Conservation (phyloP, 371 early-diverging fungal genomes). For the Conidiobolus coronatus region DNA sequence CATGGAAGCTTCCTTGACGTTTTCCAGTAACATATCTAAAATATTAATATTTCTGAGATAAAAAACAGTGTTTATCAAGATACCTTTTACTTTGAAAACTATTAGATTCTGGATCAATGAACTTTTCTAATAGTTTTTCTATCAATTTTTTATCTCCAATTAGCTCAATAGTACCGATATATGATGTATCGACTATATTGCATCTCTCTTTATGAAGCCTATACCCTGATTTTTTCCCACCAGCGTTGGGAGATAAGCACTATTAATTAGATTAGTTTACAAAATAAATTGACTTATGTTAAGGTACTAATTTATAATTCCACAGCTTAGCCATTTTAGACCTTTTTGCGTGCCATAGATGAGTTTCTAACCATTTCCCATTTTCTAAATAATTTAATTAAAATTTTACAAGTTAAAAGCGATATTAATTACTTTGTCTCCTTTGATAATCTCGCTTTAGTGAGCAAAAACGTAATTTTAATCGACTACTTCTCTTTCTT, state of each 20-base stretch:
- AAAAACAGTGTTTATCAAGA: not conserved
- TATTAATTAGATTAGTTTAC: conserved; percentile 6
- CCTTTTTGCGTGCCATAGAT: conserved; percentile 92
- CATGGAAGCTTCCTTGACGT: not conserved
- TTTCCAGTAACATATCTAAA: not conserved
- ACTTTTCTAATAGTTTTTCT: not conserved
- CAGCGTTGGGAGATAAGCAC: conserved; percentile 66
- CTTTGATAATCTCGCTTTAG: conserved; percentile 19
- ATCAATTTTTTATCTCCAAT: conserved; percentile 15
- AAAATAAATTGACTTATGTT: not conserved
- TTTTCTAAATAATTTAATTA: conserved; percentile 13
- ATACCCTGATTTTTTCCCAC: conserved; percentile 48
- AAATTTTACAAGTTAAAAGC: not conserved
- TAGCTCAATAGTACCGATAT: conserved; percentile 41
- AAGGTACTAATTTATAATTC: conserved; percentile 48
- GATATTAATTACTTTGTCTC: conserved; percentile 18
- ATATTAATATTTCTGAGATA: not conserved
- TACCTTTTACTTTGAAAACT: not conserved
- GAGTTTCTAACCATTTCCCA: conserved; percentile 90
- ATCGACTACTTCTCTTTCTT: not conserved
- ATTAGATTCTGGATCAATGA: not conserved
- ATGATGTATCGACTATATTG: conserved; percentile 65
- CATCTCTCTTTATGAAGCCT: conserved; percentile 46
- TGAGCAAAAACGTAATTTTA: not conserved
- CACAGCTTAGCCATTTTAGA: conserved; percentile 81